Evolutionary conservation across 1,284 basidiomycete species (phyloP), one percentile per base, ranked within the genome.

Genomic region (Taiwanofungus camphoratus): DNA sequence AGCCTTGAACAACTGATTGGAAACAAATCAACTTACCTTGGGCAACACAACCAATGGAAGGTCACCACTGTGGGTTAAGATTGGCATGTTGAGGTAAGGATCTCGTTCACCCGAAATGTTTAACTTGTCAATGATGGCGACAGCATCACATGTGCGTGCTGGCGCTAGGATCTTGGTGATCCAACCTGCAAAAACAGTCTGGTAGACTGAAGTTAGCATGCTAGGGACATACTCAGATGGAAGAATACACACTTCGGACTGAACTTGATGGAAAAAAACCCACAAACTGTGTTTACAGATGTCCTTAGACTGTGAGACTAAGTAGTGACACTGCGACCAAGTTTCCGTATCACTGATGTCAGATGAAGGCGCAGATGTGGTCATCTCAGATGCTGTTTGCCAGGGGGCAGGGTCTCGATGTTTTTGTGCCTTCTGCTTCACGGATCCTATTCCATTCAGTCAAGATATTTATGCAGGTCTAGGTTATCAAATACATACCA

Each of bases 271-370:
- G 26, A 44, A 46, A 30, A 55, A 53, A 15, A 56, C 47, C 52
- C 52, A 56, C 5, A 49, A 52, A 4, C 36, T 37, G 4, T 24
- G 21, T 12, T 35, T 36, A 39, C 54, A 56, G 4, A 50, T 21
- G 32, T 56, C 54, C 8, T 41, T 12, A 1, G 49, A 48, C 18
- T 36, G 33, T 1, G 51, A 33, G 9, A 54, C 26, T 8, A 53
- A 13, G 21, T 44, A 39, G 19, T 42, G 29, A 4, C 52, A 45
- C 3, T 20, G 26, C 8, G 32, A 12, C 47, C 47, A 50, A 16
- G 16, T 24, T 30, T 31, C 24, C 21, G 11, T 27, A 23, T 36
- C 30, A 15, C 6, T 26, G 31, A n/a, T 5, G 12, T 22, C 27
- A 24, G 15, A 29, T 9, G 6, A 8, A 32, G 20, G 15, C 23